Evolutionary conservation across 2,329 filamentous ascomycete species (phyloP).

Genomic region (Paecilomyces fulvus): DNA sequence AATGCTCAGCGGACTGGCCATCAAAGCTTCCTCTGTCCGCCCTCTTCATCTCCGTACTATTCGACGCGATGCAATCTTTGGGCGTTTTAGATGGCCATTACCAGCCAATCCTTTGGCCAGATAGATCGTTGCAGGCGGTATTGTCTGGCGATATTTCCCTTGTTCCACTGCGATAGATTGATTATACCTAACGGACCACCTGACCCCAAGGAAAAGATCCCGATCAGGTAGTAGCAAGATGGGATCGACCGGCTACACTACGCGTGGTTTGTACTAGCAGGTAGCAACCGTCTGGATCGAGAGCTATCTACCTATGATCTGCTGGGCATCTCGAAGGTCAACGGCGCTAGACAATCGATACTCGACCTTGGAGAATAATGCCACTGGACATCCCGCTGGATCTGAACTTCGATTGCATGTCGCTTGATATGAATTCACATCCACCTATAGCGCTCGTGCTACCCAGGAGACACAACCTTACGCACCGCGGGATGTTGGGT

Average conservation of each 20-base stretch:
- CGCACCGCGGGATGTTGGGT: background rate
- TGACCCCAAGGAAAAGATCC: background rate
- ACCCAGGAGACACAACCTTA: conserved; percentile 7
- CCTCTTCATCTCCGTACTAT: background rate
- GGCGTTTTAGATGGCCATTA: background rate
- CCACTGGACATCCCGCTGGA: conserved; percentile 16
- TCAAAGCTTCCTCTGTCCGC: too few relatives aligned
- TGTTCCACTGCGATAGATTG: too few relatives aligned
- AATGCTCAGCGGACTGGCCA: too few relatives aligned
- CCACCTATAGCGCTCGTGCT: conserved; percentile 15
- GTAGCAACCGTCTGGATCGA: background rate
- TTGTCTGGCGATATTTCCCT: background rate
- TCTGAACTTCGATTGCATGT: conserved; percentile 22
- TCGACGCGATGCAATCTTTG: background rate
- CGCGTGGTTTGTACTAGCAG: background rate
- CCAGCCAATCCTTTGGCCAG: background rate
- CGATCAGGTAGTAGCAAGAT: background rate
- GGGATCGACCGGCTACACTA: background rate
- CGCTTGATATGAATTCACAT: conserved; percentile 24
- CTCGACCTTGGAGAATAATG: conserved; percentile 17
- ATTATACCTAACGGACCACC: background rate
- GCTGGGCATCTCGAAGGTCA: conserved; percentile 21
- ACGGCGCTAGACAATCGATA: conserved; percentile 7
- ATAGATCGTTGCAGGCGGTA: background rate
- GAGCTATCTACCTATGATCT: background rate